Percentiles rank a stretch among this genome's conserved stretches.
phyloP scores from a whole-genome alignment of 192 early-diverging fungal species.

The Phlyctochytrium bullatum region DNA sequence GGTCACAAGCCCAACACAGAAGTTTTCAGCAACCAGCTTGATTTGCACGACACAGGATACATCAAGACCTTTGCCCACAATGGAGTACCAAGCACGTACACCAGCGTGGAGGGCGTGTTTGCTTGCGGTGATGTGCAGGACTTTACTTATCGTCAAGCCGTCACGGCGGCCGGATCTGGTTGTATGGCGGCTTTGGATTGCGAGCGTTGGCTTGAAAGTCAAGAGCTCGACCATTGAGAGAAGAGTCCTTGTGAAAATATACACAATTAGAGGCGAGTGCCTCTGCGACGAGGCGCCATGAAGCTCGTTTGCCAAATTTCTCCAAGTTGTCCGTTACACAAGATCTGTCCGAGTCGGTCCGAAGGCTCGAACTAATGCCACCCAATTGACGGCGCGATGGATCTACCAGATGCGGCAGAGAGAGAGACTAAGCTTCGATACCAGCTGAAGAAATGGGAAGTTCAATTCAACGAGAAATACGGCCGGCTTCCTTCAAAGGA shows the following conservation, averaged over 20 bases:
- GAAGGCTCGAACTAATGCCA: no score
- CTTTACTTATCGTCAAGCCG: constrained; percentile 89
- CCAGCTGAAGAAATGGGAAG: no score
- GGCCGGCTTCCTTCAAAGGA: constrained; percentile 13
- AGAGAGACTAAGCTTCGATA: no score
- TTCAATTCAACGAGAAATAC: constrained; percentile 11
- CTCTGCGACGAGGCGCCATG: no score
- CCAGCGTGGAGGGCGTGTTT: constrained; percentile 86
- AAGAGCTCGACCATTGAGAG: not conserved
- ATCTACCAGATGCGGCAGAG: no score
- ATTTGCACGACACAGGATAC: constrained; percentile 84
- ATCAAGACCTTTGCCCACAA: constrained; percentile 65
- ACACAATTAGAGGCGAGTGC: no score
- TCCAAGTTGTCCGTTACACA: no score
- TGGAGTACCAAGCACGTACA: constrained; percentile 55
- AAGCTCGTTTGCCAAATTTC: no score
- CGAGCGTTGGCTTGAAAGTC: constrained; percentile 82
- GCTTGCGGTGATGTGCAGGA: constrained; percentile 98
- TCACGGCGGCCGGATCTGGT: constrained; percentile 94
- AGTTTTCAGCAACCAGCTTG: constrained; percentile 57
- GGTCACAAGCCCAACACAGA: constrained; percentile 83
- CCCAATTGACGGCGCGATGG: no score
- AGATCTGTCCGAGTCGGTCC: no score
- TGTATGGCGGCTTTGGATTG: constrained; percentile 97
- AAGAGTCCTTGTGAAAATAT: no score